A percentile compares a stretch with the other conserved stretches of the same genome.
Conservation (phyloP, 2,329 filamentous ascomycete genomes). For the Nemania sp. region DNA sequence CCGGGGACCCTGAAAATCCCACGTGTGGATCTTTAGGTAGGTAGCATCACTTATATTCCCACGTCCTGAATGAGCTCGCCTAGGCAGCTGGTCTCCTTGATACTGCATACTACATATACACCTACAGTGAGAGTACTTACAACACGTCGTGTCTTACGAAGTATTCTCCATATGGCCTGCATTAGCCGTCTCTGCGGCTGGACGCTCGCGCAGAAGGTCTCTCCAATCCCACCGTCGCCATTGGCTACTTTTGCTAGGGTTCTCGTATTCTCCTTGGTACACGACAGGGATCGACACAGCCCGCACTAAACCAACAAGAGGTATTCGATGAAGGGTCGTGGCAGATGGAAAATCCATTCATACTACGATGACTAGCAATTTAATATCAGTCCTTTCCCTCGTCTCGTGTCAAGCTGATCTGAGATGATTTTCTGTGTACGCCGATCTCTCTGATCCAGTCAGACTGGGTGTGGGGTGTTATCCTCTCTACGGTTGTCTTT, state of each 20-base stretch:
- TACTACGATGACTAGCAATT: constrained; percentile 1
- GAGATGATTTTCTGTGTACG: constrained; percentile 2
- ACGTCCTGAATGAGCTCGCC: no score
- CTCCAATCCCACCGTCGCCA: constrained; percentile 18
- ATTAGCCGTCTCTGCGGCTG: constrained; percentile 28
- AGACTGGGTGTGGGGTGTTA: not conserved
- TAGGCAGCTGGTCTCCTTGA: no score
- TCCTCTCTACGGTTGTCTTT: constrained; percentile 12
- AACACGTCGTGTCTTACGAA: not conserved
- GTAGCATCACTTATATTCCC: constrained; percentile 11
- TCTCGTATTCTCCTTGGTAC: constrained; percentile 25
- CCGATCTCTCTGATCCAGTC: not conserved
- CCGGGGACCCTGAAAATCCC: constrained; percentile 16
- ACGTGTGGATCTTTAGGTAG: constrained; percentile 15
- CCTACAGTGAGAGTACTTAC: not conserved
- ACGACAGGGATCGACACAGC: constrained; percentile 13
- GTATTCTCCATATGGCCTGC: constrained; percentile 24
- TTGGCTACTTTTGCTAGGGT: constrained; percentile 17
- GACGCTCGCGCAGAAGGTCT: constrained; percentile 13
- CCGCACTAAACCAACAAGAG: not conserved
- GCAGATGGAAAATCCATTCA: not conserved
- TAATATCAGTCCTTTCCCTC: constrained; percentile 8
- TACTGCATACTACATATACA: not conserved
- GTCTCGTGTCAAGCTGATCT: not conserved
- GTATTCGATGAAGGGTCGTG: not conserved